phyloP scores from a whole-genome alignment of 2,329 filamentous ascomycete species.

The Arthroderma sp. region DNA sequence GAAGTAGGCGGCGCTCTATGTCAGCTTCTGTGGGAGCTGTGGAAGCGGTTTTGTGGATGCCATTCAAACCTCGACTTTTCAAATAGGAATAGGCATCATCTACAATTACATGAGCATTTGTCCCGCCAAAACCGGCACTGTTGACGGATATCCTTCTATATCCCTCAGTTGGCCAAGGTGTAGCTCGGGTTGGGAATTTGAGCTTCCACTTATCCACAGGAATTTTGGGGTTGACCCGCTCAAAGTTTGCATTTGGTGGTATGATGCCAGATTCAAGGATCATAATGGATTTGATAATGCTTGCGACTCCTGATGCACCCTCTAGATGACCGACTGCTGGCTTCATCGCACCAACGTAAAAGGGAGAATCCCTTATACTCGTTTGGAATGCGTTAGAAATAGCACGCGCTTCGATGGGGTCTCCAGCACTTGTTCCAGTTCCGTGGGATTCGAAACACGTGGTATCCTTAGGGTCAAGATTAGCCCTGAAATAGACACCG shows the following conservation, averaged over 20 bases:
- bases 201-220: conserved; percentile 11
- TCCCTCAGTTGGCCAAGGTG: conserved; percentile 16
- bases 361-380: conserved; percentile 4
- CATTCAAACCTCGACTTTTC: conserved; percentile 1
- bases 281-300: conserved; percentile 17
- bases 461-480: conserved; percentile 10
- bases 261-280: conserved; percentile 17
- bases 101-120: conserved; percentile 17
- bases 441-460: conserved; percentile 14
- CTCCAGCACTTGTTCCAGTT: conserved; percentile 24
- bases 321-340: conserved; percentile 18
- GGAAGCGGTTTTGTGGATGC: conserved; percentile 6
- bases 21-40: not conserved
- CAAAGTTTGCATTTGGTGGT: conserved; percentile 18
- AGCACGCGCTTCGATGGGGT: conserved; percentile 14
- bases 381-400: conserved; percentile 10
- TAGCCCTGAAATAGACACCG: conserved; percentile 18
- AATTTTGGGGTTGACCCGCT: conserved; percentile 17
- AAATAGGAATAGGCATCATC: conserved; percentile 11
- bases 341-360: conserved; percentile 18
- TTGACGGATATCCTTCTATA: conserved; percentile 20
- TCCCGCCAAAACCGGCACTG: conserved; percentile 21
- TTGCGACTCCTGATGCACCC: conserved; percentile 16
- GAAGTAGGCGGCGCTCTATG: not conserved
- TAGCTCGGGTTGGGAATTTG: conserved; percentile 11